Evolutionary conservation across 441 rosid species (phyloP).

Genomic region (Codiaeum variegatum): DNA sequence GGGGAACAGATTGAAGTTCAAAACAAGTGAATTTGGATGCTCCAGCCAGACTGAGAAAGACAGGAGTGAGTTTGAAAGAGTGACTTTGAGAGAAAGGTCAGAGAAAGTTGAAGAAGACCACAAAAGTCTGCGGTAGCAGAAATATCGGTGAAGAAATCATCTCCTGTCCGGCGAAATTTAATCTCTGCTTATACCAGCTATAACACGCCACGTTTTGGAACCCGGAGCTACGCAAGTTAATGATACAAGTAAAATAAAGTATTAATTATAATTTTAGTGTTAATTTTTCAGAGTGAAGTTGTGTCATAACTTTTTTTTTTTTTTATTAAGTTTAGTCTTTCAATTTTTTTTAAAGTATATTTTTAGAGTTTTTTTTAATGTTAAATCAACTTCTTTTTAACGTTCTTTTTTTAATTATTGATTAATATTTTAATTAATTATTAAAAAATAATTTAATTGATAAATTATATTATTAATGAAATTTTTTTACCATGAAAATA

Average conservation of each 20-base stretch:
- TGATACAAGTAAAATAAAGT: not conserved
- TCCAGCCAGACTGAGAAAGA: not conserved
- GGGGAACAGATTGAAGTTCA: not conserved
- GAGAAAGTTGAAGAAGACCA: not conserved
- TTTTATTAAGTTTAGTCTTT: too few relatives aligned
- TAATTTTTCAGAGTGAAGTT: too few relatives aligned
- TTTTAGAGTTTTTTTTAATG: too few relatives aligned
- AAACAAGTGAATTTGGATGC: not conserved
- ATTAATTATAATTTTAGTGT: too few relatives aligned
- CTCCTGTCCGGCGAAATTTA: not conserved
- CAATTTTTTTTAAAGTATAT: too few relatives aligned
- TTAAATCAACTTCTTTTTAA: too few relatives aligned
- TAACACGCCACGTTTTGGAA: not conserved
- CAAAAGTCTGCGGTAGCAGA: not conserved
- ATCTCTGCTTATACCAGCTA: not conserved
- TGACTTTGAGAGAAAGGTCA: not conserved
- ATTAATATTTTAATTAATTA: too few relatives aligned
- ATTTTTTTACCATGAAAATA: too few relatives aligned
- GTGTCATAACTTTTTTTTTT: too few relatives aligned
- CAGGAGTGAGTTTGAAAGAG: not conserved
- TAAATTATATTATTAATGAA: too few relatives aligned
- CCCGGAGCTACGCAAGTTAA: not conserved
- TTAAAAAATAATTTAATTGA: too few relatives aligned
- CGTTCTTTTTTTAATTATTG: too few relatives aligned
- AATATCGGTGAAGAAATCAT: slow-evolving; percentile 1